Base-by-base conservation (phyloP, 257 asterid species). In the Capsicum rhomboideum region DNA sequence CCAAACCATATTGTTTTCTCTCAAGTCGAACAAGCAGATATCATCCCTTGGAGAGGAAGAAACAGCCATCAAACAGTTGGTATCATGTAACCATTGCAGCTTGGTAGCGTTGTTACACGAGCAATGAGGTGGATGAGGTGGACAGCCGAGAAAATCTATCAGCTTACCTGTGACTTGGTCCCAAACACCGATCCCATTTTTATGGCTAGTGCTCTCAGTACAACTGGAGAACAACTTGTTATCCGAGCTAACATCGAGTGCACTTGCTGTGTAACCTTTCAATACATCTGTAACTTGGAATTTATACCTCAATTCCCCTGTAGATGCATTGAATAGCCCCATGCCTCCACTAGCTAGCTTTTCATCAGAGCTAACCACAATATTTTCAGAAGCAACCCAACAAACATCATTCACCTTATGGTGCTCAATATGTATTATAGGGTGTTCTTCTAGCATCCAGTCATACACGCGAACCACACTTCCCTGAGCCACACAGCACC, bases 371-470 rank as follows among this genome's bases (percentile, higher is more conserved):
- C 95, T 93, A 6, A 94, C 85, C 82, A 93, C 97, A 53, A 95
- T 88, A 54, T 84, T 92, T 1, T 89, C 87, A 0, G 92, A 82
- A 83, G 93, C 95, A 21, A 93, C 90, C 97, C 97, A 95, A 85
- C 91, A 82, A 0, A 91, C 94, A 82, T 95, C 97, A 40, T 91
- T 95, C 67, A 95, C 98, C 67, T 95, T 88, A 84, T 92, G 93
- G 26, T 95, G 90, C 79, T 94, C 95, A 53, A 94, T 98, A 82
- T 84, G 91, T 7, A 92, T 88, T 0, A 96, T 91, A 31, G 94
- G 92, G 66, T 91, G 98, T 85, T 93, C 97, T 58, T 91, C 94
- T 84, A 95, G 84, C 94, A 90, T 94, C 98, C 99, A 94, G 77
- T 93, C 97, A 67, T 95, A 94, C 34, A 95, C 95, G 54, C 91